A percentile compares a stretch with the other conserved stretches of the same genome.
Conservation (phyloP, 2,329 filamentous ascomycete species). For the Stagonosporopsis chrysanthemi region DNA sequence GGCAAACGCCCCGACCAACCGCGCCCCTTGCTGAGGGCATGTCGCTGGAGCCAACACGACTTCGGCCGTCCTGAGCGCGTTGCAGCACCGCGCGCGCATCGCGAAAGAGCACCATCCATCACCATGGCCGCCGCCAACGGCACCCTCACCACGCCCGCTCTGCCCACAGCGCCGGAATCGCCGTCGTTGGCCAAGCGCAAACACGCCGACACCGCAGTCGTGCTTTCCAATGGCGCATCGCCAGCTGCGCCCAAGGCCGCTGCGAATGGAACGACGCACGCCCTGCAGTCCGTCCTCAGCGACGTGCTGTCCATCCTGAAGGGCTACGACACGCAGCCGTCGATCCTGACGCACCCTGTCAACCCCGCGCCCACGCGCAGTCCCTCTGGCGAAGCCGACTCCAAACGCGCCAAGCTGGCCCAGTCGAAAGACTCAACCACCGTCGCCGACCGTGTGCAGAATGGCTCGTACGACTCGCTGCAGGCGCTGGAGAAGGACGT, state of each 20-base stretch:
- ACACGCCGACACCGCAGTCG: constrained; percentile 48
- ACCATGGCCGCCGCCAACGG: constrained; percentile 48
- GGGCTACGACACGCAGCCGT: constrained; percentile 56
- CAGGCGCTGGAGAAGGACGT: constrained; percentile 55
- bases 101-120: constrained; percentile 37
- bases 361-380: constrained; percentile 37
- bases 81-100: constrained; percentile 45
- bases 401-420: constrained; percentile 56
- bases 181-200: constrained; percentile 55
- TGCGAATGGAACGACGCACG: constrained; percentile 31
- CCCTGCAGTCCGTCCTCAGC: constrained; percentile 43
- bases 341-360: constrained; percentile 53
- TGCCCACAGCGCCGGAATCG: constrained; percentile 35
- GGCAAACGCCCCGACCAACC: neutral
- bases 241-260: constrained; percentile 26
- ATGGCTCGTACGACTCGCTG: constrained; percentile 51
- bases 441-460: constrained; percentile 51
- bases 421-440: constrained; percentile 38
- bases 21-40: constrained; percentile 14
- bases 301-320: constrained; percentile 54
- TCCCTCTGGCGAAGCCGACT: constrained; percentile 50
- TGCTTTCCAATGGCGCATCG: constrained; percentile 41
- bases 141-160: constrained; percentile 44
- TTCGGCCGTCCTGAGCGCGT: constrained; percentile 45
- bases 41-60: constrained; percentile 23